Evolutionary conservation across 2,329 filamentous ascomycete species (phyloP).

Genomic region (Plectosphaerella plurivora): DNA sequence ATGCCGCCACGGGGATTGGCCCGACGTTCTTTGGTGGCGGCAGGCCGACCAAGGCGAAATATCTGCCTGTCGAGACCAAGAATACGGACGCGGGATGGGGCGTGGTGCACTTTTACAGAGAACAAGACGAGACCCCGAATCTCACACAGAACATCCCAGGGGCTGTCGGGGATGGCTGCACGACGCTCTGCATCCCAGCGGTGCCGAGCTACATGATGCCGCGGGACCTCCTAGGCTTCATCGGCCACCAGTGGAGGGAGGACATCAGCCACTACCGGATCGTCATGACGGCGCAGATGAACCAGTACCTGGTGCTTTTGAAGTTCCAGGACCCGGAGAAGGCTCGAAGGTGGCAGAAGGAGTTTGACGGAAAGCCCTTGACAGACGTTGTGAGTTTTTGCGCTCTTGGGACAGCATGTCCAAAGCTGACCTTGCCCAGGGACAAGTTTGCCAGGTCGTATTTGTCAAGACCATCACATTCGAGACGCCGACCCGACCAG

Average conservation of each 20-base stretch:
- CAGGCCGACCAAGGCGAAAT: conserved; percentile 77
- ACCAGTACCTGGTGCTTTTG: conserved; percentile 92
- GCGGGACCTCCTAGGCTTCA: conserved; percentile 84
- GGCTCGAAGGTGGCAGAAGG: conserved; percentile 74
- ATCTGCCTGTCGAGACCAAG: conserved; percentile 64
- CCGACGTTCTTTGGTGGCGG: conserved; percentile 56
- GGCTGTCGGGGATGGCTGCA: conserved; percentile 61
- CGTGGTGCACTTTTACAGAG: conserved; percentile 88
- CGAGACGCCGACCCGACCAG: conserved; percentile 52
- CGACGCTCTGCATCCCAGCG: conserved; percentile 86
- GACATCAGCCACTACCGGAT: conserved; percentile 92
- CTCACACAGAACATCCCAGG: conserved; percentile 31
- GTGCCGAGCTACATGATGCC: conserved; percentile 93
- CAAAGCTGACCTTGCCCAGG: conserved; percentile 34
- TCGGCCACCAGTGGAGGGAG: conserved; percentile 81
- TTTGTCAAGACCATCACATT: conserved; percentile 92
- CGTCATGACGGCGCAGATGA: conserved; percentile 83
- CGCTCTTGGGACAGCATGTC: not conserved
- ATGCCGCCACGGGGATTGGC: conserved; percentile 47
- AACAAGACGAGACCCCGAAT: conserved; percentile 67
- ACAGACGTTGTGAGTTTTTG: not conserved
- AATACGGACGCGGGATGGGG: conserved; percentile 85
- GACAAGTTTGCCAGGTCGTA: conserved; percentile 90
- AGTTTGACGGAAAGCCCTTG: conserved; percentile 72
- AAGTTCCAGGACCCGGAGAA: conserved; percentile 77